Evolutionary conservation across 2,329 filamentous ascomycete species (phyloP).

Genomic region (Phyllosticta paracitricarpa): DNA sequence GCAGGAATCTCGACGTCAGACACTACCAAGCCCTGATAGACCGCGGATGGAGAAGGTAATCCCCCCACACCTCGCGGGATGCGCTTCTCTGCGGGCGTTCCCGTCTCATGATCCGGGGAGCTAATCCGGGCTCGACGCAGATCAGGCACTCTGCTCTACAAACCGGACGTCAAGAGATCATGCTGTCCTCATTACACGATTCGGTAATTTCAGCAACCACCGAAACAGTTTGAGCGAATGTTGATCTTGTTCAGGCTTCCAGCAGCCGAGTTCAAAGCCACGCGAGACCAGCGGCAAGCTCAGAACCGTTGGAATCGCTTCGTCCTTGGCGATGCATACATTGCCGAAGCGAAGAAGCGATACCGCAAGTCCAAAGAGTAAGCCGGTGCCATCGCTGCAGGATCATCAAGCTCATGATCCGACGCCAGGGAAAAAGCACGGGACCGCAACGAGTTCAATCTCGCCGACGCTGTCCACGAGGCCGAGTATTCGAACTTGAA

Average conservation of each 20-base stretch:
- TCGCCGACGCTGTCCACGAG: constrained; percentile 59
- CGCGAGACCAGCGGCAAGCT: constrained; percentile 63
- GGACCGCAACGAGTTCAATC: constrained; percentile 57
- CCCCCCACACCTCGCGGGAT: constrained; percentile 19
- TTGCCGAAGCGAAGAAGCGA: constrained; percentile 51
- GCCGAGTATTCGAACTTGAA: constrained; percentile 48
- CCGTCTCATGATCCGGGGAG: background rate
- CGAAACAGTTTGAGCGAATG: background rate
- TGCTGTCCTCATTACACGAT: constrained; percentile 92
- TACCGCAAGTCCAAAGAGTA: constrained; percentile 60
- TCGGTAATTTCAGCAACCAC: constrained; percentile 27
- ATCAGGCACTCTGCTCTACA: constrained; percentile 57
- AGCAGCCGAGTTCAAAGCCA: constrained; percentile 52
- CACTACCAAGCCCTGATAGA: constrained; percentile 66
- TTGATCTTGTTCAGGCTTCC: constrained; percentile 44
- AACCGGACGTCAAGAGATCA: constrained; percentile 65
- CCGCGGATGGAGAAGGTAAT: constrained; percentile 66
- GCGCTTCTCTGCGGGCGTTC: background rate
- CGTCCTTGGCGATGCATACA: constrained; percentile 59
- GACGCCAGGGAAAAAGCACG: constrained; percentile 44
- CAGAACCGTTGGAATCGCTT: constrained; percentile 67
- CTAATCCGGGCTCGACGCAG: constrained; percentile 17
- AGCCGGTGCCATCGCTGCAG: constrained; percentile 11
- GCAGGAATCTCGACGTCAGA: constrained; percentile 49
- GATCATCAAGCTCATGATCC: constrained; percentile 1